Conservation (phyloP, 1,284 basidiomycete genomes). For the Ustilago bromivora region DNA sequence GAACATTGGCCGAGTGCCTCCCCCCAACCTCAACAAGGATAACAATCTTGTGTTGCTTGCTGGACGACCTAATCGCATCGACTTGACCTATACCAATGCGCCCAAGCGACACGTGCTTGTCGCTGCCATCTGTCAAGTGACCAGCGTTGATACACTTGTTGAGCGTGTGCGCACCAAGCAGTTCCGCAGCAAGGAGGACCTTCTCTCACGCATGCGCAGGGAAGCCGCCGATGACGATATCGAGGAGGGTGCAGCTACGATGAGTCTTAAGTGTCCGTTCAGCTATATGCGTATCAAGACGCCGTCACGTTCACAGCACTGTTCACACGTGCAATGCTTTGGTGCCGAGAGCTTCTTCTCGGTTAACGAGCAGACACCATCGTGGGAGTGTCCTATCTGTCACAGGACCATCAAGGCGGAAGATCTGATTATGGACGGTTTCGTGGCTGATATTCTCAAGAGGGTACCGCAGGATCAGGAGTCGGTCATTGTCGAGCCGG, state of each 20-base stretch:
- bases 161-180: conserved; percentile 50
- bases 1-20: conserved; percentile 58
- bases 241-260: conserved; percentile 59
- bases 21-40: conserved; percentile 67
- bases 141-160: conserved; percentile 51
- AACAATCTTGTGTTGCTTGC: conserved; percentile 24
- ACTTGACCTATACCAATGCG: conserved; percentile 61
- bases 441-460: conserved; percentile 79
- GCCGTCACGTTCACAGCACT: conserved; percentile 85
- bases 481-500: conserved; percentile 90
- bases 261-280: conserved; percentile 73
- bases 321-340: conserved; percentile 94
- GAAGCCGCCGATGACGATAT: conserved; percentile 67
- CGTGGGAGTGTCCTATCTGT: conserved; percentile 96
- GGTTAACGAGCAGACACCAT: conserved; percentile 95
- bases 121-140: conserved; percentile 57
- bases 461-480: conserved; percentile 83
- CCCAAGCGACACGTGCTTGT: conserved; percentile 49
- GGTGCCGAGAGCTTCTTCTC: conserved; percentile 94
- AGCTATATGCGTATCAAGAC: conserved; percentile 87
- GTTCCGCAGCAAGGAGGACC: conserved; percentile 57
- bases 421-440: conserved; percentile 93
- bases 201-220: conserved; percentile 53
- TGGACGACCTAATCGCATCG: conserved; percentile 54
- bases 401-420: conserved; percentile 81